Conservation (phyloP, 2,329 filamentous ascomycete species). For the Coniochaeta sp. region DNA sequence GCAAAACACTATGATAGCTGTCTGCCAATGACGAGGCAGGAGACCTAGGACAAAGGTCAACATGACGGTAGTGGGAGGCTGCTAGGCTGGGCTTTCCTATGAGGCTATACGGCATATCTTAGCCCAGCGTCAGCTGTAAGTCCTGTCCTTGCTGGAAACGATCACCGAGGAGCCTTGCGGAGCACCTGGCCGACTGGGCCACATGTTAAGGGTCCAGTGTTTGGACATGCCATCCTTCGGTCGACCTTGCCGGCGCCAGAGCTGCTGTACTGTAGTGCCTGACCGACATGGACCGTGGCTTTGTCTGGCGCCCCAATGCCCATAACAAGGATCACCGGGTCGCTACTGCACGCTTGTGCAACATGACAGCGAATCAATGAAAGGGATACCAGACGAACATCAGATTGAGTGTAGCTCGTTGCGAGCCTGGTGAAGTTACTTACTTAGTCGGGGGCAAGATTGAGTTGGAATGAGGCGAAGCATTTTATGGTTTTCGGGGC, state of each 20-base stretch:
- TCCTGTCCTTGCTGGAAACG: not conserved
- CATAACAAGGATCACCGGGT: not conserved
- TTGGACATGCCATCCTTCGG: not conserved
- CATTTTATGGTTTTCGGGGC: not conserved
- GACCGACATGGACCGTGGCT: not conserved
- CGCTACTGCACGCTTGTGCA: not conserved
- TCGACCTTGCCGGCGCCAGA: not conserved
- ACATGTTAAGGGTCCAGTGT: too few species aligned
- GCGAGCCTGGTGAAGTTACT: not conserved
- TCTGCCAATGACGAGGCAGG: not conserved
- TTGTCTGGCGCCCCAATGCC: not conserved
- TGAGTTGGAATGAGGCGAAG: not conserved
- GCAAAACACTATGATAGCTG: not conserved
- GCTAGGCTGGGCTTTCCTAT: not conserved
- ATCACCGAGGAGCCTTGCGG: constrained; percentile 2
- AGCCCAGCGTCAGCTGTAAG: not conserved
- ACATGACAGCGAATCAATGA: not conserved
- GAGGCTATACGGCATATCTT: not conserved
- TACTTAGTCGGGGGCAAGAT: too few species aligned
- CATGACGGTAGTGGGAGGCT: not conserved
- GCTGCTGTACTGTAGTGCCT: not conserved
- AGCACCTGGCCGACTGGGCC: not conserved
- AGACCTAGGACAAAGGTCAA: not conserved
- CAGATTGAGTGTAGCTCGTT: not conserved
- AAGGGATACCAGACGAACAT: not conserved